phyloP scores from a whole-genome alignment of 805 yeast species.

The Metschnikowia gruessii region DNA sequence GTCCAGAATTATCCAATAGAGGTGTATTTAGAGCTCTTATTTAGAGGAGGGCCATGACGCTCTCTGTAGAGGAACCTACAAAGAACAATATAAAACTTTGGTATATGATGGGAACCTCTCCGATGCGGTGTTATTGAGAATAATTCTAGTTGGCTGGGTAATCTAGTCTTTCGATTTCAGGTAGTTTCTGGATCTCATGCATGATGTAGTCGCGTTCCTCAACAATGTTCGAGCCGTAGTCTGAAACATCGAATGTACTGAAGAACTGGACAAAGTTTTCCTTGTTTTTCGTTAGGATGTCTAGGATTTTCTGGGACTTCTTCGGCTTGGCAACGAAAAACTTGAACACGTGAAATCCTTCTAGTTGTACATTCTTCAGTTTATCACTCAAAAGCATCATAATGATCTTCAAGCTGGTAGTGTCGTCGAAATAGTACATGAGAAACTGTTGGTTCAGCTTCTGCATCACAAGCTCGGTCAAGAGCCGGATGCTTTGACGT shows the following conservation, averaged over 20 bases:
- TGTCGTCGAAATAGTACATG: constrained; percentile 72
- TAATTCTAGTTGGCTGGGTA: constrained; percentile 2
- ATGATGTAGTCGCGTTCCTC: constrained; percentile 83
- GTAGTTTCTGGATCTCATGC: constrained; percentile 67
- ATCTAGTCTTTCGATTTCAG: constrained; percentile 47
- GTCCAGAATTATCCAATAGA: constrained; percentile 39
- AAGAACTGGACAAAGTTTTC: constrained; percentile 71
- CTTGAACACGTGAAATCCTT: constrained; percentile 91
- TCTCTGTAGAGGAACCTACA: background rate
- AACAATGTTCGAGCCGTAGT: constrained; percentile 61
- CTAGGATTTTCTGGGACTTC: constrained; percentile 73
- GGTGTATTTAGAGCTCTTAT: background rate
- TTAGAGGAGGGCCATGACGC: background rate
- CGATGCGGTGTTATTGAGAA: background rate
- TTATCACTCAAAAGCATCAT: constrained; percentile 87
- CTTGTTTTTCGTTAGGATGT: constrained; percentile 80
- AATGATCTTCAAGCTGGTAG: constrained; percentile 78
- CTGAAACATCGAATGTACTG: constrained; percentile 58
- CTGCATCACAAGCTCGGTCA: constrained; percentile 67
- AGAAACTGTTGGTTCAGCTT: constrained; percentile 70
- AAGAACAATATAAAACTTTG: background rate
- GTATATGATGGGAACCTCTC: background rate
- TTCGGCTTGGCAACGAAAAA: constrained; percentile 96
- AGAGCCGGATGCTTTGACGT: constrained; percentile 79
- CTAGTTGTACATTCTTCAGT: constrained; percentile 83